phyloP scores from a whole-genome alignment of 768 basidiomycete species.

The Hypholoma fasciculare region DNA sequence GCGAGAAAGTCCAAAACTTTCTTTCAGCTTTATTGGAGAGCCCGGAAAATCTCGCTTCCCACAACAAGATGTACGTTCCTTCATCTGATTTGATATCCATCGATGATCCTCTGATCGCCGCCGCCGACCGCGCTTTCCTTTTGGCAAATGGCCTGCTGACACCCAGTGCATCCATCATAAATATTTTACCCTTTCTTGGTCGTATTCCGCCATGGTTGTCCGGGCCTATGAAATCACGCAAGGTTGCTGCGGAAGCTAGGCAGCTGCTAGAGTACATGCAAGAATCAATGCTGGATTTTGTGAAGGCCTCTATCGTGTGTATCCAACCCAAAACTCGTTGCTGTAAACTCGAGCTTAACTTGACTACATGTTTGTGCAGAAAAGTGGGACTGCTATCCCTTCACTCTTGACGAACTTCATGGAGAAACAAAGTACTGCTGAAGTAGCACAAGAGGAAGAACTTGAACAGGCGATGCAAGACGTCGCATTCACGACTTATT shows the following conservation, averaged over 20 bases:
- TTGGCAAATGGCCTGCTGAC: constrained; percentile 1
- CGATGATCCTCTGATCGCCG: constrained; percentile 11
- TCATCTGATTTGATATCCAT: not conserved
- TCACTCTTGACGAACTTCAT: not conserved
- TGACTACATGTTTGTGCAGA: not conserved
- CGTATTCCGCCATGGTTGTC: constrained; percentile 15
- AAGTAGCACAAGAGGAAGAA: not conserved
- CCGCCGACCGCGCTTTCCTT: not conserved
- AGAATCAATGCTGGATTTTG: constrained; percentile 4
- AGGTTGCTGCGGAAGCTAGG: not conserved
- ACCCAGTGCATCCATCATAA: constrained; percentile 7
- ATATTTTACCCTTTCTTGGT: constrained; percentile 9
- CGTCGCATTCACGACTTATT: constrained; percentile 1
- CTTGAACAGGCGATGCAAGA: not conserved
- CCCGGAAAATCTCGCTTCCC: constrained; percentile 9
- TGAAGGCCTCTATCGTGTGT: constrained; percentile 5
- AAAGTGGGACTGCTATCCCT: not conserved
- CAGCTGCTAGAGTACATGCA: not conserved
- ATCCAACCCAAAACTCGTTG: not conserved
- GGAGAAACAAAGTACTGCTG: not conserved
- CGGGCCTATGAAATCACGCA: constrained; percentile 4
- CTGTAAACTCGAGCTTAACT: not conserved
- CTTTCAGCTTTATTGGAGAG: constrained; percentile 21
- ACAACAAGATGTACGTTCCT: constrained; percentile 15
- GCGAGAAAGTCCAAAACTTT: constrained; percentile 26